Evolutionary conservation across 169 alveolate species (phyloP).

Genomic region (Cryptosporidium viatorum): DNA sequence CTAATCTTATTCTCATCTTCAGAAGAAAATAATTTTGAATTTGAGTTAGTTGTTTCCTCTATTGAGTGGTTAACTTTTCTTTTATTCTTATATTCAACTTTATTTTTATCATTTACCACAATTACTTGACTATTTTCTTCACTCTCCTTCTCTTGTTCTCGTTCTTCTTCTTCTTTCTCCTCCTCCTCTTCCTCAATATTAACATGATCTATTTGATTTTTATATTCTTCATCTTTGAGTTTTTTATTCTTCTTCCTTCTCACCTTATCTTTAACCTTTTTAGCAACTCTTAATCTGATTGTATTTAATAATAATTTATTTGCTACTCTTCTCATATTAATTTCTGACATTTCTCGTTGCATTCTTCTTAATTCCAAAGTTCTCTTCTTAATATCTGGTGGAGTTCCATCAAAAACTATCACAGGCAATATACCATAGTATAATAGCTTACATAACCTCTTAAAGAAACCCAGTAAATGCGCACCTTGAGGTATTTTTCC

Average conservation of each 20-base stretch:
- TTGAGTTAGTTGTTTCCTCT: neutral
- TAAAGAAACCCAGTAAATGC: conserved; percentile 85
- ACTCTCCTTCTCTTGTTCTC: conserved; percentile 44
- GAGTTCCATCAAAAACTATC: conserved; percentile 91
- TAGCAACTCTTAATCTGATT: conserved; percentile 45
- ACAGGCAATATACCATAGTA: conserved; percentile 91
- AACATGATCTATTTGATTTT: too few species aligned
- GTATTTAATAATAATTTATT: conserved; percentile 72
- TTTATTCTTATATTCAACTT: neutral
- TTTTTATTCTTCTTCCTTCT: neutral
- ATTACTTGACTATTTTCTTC: neutral
- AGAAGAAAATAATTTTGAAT: conserved; percentile 3
- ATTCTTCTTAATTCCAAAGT: conserved; percentile 85
- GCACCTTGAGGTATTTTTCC: conserved; percentile 77
- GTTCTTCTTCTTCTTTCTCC: neutral
- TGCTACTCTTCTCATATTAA: conserved; percentile 80
- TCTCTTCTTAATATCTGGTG: conserved; percentile 89
- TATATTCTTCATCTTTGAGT: neutral
- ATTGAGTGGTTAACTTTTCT: neutral
- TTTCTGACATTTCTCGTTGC: conserved; percentile 56
- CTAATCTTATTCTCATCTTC: neutral
- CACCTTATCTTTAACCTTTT: conserved; percentile 2
- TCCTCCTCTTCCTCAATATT: neutral
- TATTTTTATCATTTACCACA: neutral
- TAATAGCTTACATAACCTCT: conserved; percentile 88